These are phyloP conservation scores for Ceratocystis lukuohia DNA, from an alignment of 2,329 filamentous ascomycete genomes.

Conservation along the genomic window DNA sequence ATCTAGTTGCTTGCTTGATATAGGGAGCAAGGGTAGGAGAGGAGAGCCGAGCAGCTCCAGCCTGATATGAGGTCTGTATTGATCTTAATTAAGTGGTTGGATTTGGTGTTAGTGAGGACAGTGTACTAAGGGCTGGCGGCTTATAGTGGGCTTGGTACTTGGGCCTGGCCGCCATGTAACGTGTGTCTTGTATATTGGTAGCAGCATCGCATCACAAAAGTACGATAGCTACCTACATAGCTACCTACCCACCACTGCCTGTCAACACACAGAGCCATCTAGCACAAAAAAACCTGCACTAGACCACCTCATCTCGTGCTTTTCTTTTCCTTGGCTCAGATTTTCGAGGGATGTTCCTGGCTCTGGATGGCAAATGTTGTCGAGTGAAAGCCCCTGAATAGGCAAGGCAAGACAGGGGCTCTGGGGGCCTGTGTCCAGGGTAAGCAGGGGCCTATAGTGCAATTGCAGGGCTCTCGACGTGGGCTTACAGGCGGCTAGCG, in stretches of 20 bases:
- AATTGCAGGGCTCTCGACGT: no score
- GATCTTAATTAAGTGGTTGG: no score
- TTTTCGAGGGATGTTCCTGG: slow-evolving; percentile 5
- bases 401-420: neutral
- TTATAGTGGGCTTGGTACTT: neutral
- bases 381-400: neutral
- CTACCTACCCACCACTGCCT: neutral
- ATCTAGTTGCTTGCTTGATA: no score
- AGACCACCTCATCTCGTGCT: slow-evolving; percentile 2
- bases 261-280: neutral
- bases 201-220: neutral
- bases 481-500: neutral
- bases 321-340: neutral
- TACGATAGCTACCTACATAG: neutral
- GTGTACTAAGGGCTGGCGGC: no score
- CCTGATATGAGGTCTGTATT: no score
- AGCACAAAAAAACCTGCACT: no score
- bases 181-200: neutral
- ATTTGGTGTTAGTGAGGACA: no score
- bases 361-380: neutral
- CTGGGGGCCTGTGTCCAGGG: neutral
- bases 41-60: no score
- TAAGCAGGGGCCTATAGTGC: neutral
- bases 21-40: no score
- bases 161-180: neutral